phyloP scores from a whole-genome alignment of 371 early-diverging fungal species.

The Mortierella sp. region DNA sequence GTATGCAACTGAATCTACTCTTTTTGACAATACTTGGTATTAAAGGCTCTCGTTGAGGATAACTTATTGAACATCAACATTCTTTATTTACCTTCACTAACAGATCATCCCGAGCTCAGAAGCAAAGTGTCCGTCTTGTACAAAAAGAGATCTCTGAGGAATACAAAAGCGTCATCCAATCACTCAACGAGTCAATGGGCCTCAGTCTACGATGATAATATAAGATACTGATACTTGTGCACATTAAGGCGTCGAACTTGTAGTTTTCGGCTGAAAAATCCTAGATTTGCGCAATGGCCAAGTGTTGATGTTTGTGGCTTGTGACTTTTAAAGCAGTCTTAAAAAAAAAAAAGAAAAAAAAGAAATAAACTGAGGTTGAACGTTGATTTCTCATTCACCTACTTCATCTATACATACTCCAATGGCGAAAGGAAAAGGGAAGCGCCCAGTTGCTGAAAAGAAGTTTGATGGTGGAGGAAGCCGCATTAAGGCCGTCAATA shows the following conservation, averaged over 20 bases:
- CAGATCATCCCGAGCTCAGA: constrained; percentile 18
- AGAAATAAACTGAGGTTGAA: constrained; percentile 10
- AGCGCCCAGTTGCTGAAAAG: constrained; percentile 45
- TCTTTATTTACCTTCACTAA: background rate
- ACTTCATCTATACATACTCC: constrained; percentile 27
- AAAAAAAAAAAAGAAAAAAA: constrained; percentile 19
- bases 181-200: constrained; percentile 47
- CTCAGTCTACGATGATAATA: constrained; percentile 28
- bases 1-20: constrained; percentile 11
- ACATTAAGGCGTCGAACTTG: too few species aligned
- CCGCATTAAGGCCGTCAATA: constrained; percentile 70
- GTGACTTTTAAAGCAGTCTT: constrained; percentile 1
- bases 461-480: constrained; percentile 57
- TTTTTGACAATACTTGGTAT: background rate
- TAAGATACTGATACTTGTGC: background rate
- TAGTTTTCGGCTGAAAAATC: too few species aligned
- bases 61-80: background rate
- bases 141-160: constrained; percentile 20
- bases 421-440: constrained; percentile 51
- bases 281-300: background rate
- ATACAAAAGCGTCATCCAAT: constrained; percentile 25
- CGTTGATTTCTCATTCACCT: constrained; percentile 3
- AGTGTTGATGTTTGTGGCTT: constrained; percentile 21
- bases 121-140: constrained; percentile 6
- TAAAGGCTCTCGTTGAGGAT: background rate